phyloP scores from a whole-genome alignment of 208 protist genomes.

The Trypanosoma platydactyli region DNA sequence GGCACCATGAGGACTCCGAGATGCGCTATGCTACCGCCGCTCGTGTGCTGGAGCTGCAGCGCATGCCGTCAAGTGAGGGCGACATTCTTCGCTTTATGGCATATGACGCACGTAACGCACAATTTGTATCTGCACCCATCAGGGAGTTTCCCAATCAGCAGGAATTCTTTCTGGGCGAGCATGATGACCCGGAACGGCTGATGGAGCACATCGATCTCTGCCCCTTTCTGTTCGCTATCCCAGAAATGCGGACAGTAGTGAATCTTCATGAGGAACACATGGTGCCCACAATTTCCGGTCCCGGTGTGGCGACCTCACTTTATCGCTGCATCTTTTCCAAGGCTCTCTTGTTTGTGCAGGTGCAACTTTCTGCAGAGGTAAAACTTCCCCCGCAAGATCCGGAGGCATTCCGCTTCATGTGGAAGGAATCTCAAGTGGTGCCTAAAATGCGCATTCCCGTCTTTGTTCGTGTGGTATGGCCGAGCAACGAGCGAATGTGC shows the following conservation, averaged over 20 bases:
- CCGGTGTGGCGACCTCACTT: constrained; percentile 79
- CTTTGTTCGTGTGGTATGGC: constrained; percentile 86
- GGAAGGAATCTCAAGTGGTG: constrained; percentile 83
- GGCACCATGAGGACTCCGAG: constrained; percentile 71
- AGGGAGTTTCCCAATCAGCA: constrained; percentile 81
- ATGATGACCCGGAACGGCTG: constrained; percentile 84
- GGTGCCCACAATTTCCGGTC: constrained; percentile 74
- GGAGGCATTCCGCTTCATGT: constrained; percentile 79
- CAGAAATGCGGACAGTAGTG: constrained; percentile 77
- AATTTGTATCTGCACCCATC: constrained; percentile 71
- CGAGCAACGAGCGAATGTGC: constrained; percentile 69
- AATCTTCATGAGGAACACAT: constrained; percentile 75
- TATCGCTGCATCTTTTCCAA: constrained; percentile 90
- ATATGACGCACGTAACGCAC: constrained; percentile 77
- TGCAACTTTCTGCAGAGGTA: constrained; percentile 89
- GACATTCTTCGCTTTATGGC: constrained; percentile 82
- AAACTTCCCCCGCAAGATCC: constrained; percentile 89
- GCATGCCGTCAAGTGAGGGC: constrained; percentile 47
- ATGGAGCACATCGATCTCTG: constrained; percentile 88
- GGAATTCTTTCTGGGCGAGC: constrained; percentile 87
- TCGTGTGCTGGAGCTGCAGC: constrained; percentile 71
- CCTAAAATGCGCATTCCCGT: constrained; percentile 86
- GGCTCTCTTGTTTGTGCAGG: constrained; percentile 76
- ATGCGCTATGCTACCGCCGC: constrained; percentile 53
- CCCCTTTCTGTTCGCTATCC: constrained; percentile 81